Evolutionary conservation across 2,329 filamentous ascomycete genomes (phyloP), one percentile per base, ranked within the genome.

Genomic region (Colletotrichum costaricense): DNA sequence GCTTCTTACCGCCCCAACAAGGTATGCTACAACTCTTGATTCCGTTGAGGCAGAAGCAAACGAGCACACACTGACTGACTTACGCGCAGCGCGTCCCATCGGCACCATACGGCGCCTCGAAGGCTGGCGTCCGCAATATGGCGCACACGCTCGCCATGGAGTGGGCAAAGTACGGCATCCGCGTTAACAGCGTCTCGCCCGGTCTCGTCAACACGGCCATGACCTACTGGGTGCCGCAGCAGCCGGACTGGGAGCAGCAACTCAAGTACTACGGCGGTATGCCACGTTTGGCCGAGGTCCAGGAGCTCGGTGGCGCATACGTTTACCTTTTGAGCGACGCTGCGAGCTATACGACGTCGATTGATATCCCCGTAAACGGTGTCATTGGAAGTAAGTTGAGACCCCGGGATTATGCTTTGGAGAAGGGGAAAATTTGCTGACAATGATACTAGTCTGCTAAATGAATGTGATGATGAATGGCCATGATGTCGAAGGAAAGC

Each of bases 251-350:
- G 88, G 85, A 88, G 70, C 80, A 84, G 75, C 87, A 90, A 80
- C 84, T 90, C 81, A 86, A 88, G 79, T 89, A 90, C 77, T 90
- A 90, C 76, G 87, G 88, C 3, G 88, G 88, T 4, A 89, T 90
- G 82, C 88, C 87, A 4, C 80, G 88, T 33, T 75, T 90, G 28
- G 69, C 69, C 1, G 69, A 72, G 65, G 69, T 72, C 19, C 64
- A 87, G 74, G 88, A 90, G 78, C 79, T 90, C 2, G 87, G 88
- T 2, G 88, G 88, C 16, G 88, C 88, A 1, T 90, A 90, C 75
- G 87, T 90, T 5, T 90, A 90, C 75, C 77, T 90, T 69, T 77
- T 90, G n/a, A 86, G 83, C 69, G 88, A 90, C 69, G 83, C 84
- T 9, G 85, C 86, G n/a, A 84, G 80, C 42, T 87, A 87, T 76